Percentiles rank a stretch among this genome's conserved stretches.
Evolutionary conservation across 345 rosid species (phyloP).

Genomic region (Eucalyptus regnans): DNA sequence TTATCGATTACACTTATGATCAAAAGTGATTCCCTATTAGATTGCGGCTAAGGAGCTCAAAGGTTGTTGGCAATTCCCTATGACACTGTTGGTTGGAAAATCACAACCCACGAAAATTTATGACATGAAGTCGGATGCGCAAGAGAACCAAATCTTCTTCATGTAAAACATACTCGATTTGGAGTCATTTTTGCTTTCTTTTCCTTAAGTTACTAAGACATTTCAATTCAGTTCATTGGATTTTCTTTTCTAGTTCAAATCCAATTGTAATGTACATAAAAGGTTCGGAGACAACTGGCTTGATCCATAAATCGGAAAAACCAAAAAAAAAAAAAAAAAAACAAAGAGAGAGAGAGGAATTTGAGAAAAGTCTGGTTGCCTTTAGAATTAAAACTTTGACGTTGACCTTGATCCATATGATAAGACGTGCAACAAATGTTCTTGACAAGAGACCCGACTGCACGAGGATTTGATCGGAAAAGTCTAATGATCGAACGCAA

Average conservation of each 20-base stretch:
- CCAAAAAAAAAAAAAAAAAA: too few relatives aligned
- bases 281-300: not conserved
- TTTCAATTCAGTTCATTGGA: not conserved
- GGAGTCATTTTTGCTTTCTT: not conserved
- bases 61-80: not conserved
- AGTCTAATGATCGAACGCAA: not conserved
- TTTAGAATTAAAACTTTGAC: not conserved
- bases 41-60: not conserved
- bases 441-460: not conserved
- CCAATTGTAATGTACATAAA: not conserved
- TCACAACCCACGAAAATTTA: not conserved
- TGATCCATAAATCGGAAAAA: not conserved
- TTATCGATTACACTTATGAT: not conserved
- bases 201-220: not conserved
- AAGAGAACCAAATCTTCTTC: not conserved
- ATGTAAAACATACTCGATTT: not conserved
- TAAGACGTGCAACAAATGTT: not conserved
- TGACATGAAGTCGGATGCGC: not conserved
- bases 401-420: not conserved
- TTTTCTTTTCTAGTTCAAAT: not conserved
- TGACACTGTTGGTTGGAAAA: not conserved
- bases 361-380: not conserved
- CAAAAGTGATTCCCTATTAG: not conserved
- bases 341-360: not conserved
- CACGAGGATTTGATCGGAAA: not conserved